phyloP scores from a whole-genome alignment of 2,329 filamentous ascomycete species.

The Microsporum audouinii region DNA sequence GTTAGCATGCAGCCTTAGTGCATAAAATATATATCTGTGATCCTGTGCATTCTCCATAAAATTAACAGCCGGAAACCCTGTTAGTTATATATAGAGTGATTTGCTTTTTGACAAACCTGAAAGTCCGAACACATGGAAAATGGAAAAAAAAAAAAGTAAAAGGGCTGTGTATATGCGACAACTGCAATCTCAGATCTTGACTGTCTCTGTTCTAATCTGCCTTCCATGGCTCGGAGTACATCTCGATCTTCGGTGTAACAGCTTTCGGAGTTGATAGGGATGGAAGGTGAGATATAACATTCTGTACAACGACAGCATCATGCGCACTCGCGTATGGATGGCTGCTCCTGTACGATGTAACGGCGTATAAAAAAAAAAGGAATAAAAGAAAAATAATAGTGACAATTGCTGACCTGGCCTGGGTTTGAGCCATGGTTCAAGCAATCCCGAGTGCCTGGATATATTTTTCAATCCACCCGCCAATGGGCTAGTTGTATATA shows the following conservation, averaged over 20 bases:
- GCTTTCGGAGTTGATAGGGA: background rate
- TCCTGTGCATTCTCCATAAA: background rate
- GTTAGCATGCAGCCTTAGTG: background rate
- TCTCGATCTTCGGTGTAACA: background rate
- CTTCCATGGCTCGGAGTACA: background rate
- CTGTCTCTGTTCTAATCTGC: background rate
- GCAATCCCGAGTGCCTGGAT: constrained; percentile 1
- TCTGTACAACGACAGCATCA: background rate
- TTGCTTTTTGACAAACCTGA: background rate
- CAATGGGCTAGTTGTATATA: background rate
- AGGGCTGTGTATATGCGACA: background rate
- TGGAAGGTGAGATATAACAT: background rate
- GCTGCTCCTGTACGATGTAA: background rate
- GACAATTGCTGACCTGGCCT: background rate
- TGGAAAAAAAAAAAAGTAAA: background rate
- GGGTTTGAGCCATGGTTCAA: background rate
- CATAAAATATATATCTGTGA: background rate
- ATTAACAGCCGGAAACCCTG: background rate
- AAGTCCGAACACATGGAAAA: background rate
- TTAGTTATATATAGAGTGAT: constrained; percentile 4
- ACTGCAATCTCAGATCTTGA: background rate
- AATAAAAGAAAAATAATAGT: background rate
- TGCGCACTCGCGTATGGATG: background rate
- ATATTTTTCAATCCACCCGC: background rate
- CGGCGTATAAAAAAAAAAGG: background rate